Conservation (phyloP, 2,329 filamentous ascomycete species). For the Orbilia brochopaga region DNA sequence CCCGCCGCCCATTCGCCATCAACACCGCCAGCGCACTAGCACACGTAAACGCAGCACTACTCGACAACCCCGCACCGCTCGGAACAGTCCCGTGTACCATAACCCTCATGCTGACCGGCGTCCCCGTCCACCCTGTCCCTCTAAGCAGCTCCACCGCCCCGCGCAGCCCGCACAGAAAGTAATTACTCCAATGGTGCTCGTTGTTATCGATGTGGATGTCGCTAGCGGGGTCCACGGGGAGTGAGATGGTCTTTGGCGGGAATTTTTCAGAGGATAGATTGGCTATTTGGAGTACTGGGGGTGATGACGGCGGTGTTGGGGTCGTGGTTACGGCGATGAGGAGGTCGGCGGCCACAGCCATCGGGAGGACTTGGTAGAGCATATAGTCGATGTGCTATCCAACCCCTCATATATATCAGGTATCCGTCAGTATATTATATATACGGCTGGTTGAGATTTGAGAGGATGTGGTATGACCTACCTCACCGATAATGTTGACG, state of each 20-base stretch:
- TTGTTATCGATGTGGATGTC: conserved; percentile 81
- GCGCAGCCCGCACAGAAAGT: conserved; percentile 89
- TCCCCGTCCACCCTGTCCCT: conserved; percentile 69
- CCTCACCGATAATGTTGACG: conserved; percentile 95
- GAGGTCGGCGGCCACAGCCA: conserved; percentile 90
- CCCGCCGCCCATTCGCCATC: conserved; percentile 77
- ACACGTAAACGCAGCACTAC: conserved; percentile 91
- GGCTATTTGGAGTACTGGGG: conserved; percentile 73
- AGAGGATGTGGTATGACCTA: conserved; percentile 13
- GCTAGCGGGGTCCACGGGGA: conserved; percentile 64
- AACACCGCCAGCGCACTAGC: conserved; percentile 87
- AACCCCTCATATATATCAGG: not conserved
- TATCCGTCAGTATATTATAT: not conserved
- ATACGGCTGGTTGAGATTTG: not conserved
- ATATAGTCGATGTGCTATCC: conserved; percentile 92
- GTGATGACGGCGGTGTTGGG: conserved; percentile 62
- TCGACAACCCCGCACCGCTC: conserved; percentile 87
- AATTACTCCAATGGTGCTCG: conserved; percentile 94
- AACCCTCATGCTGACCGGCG: conserved; percentile 79
- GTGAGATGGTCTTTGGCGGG: conserved; percentile 73
- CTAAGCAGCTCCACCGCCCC: conserved; percentile 80
- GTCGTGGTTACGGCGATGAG: conserved; percentile 73
- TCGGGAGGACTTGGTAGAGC: conserved; percentile 91
- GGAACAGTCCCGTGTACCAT: conserved; percentile 91
- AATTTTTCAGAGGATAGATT: conserved; percentile 81